Base-by-base conservation (phyloP, 2,329 filamentous ascomycete species). In the Periconia macrospinosa region DNA sequence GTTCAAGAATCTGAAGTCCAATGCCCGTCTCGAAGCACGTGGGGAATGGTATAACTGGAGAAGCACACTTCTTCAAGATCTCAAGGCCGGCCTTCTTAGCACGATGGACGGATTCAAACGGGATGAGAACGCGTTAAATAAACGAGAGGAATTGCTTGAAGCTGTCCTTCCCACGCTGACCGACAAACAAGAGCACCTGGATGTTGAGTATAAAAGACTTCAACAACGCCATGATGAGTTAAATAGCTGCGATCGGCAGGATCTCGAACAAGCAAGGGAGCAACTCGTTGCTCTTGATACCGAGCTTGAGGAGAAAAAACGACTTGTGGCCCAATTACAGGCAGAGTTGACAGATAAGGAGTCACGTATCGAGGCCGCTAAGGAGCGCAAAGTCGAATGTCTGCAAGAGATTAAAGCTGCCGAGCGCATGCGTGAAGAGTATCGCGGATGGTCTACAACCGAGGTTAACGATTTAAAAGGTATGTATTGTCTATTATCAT, bases 11-110 rank as follows among this genome's bases (percentile, higher is more conserved):
- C 89, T 96, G 74, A 97, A 97, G 78, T 92, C 91, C 0, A 90
- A 96, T 71, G 91, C 93, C 15, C 85, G 94, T 23, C 81, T 97
- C 14, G 80, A 92, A 48, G 97, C 93, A 77, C 97, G 97, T 71
- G 91, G 91, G 53, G 92, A 94, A 79, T 99, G 94, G 94, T 99
- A 99, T 71, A 89, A 93, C 67, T 99, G 94, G 94, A 88, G 94
- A 41, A 93, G 90, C 81, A 93, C 94, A 66, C 82, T 97, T 20
- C 86, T 90, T 30, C 82, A 92, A 52, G 89, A 91, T 17, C 81
- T 99, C 37, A 92, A 89, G 68, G 87, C 91, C 62, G 92, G 90
- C 3, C 83, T 97, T 2, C 74, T 89, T 50, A 86, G 84, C 56
- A 94, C 92, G 53, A 80, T 85, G 1, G 84, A 89, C 52, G 91